These are phyloP conservation scores for Delonix regia DNA, from an alignment of 306 rosid genomes.

Conservation along the genomic window DNA sequence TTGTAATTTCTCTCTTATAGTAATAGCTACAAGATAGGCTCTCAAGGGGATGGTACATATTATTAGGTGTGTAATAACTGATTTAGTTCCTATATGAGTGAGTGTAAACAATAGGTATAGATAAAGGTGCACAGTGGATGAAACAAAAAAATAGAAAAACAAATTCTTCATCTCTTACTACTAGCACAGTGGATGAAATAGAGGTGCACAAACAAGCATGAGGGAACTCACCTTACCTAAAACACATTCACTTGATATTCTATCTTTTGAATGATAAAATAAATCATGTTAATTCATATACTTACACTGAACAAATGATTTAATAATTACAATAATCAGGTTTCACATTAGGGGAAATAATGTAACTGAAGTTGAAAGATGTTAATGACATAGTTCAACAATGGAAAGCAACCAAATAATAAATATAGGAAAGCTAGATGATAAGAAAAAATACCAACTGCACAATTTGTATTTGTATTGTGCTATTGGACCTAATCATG, in stretches of 20 bases:
- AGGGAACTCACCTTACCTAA: constrained; percentile 56
- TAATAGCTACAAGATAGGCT: constrained; percentile 25
- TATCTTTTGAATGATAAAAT: constrained; percentile 27
- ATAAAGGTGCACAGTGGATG: too few relatives aligned
- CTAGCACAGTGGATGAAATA: too few relatives aligned
- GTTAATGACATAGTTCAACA: neutral
- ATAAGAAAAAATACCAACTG: neutral
- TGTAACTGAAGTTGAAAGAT: neutral
- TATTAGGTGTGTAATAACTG: constrained; percentile 30
- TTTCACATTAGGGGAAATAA: neutral
- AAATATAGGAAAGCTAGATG: neutral
- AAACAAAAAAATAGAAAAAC: too few relatives aligned
- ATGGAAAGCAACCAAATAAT: neutral
- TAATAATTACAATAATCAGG: neutral
- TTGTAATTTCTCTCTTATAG: neutral
- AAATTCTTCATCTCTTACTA: too few relatives aligned
- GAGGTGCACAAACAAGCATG: neutral
- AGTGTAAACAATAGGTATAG: too few relatives aligned
- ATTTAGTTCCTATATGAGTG: constrained; percentile 10
- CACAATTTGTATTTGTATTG: neutral
- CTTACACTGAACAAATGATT: neutral
- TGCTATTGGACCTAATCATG: neutral
- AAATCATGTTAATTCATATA: neutral
- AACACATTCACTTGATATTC: constrained; percentile 45
- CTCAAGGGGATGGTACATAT: constrained; percentile 32